Conservation (phyloP, 768 basidiomycete genomes). For the Tylopilus sp. region DNA sequence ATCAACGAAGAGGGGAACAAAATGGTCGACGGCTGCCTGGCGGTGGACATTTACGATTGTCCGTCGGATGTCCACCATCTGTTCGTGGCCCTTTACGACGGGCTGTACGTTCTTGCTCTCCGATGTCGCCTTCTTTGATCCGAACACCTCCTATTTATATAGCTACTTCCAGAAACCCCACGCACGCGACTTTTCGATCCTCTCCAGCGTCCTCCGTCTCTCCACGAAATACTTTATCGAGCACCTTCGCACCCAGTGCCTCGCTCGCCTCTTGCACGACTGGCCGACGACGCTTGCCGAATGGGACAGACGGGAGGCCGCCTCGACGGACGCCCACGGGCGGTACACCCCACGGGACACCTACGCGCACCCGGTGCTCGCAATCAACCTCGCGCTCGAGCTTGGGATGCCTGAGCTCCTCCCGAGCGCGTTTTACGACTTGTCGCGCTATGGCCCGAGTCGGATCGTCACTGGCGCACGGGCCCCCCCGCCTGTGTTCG, state of each 20-base stretch:
- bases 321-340: conserved; percentile 46
- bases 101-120: conserved; percentile 50
- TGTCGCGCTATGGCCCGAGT: conserved; percentile 69
- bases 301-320: conserved; percentile 67
- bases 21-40: conserved; percentile 54
- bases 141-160: not conserved
- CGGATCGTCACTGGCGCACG: conserved; percentile 57
- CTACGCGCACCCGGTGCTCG: conserved; percentile 65
- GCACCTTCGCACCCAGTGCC: conserved; percentile 57
- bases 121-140: conserved; percentile 1
- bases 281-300: conserved; percentile 65
- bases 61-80: conserved; percentile 68
- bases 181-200: conserved; percentile 52
- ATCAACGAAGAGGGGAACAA: conserved; percentile 31
- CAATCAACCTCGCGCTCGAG: conserved; percentile 67
- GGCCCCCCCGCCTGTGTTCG: conserved; percentile 31
- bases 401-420: conserved; percentile 55
- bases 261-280: conserved; percentile 55
- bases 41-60: conserved; percentile 60
- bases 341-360: conserved; percentile 57
- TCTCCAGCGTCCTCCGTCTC: conserved; percentile 65
- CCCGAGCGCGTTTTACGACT: conserved; percentile 71
- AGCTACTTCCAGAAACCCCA: conserved; percentile 55
- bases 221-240: conserved; percentile 77
- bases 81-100: conserved; percentile 69